A percentile compares a stretch with the other conserved stretches of the same genome.
Evolutionary conservation across 345 rosid species (phyloP).

Genomic region (Sonneratia alba): DNA sequence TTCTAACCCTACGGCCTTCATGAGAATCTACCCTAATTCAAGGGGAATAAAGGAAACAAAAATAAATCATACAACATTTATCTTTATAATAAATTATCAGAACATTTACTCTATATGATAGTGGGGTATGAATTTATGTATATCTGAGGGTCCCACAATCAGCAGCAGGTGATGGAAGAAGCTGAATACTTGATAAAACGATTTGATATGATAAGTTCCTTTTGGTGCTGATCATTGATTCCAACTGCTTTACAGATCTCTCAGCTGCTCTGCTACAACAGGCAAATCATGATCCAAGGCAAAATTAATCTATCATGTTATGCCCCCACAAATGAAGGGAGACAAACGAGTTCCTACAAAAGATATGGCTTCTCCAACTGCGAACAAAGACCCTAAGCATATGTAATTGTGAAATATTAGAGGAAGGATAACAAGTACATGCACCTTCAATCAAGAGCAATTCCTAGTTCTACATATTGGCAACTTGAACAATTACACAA

Average conservation of each 20-base stretch:
- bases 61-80: neutral
- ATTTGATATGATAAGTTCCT: neutral
- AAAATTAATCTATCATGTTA: neutral
- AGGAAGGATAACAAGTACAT: too few relatives aligned
- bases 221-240: constrained; percentile 8
- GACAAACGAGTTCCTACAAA: neutral
- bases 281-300: neutral
- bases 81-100: neutral
- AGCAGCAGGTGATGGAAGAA: constrained; percentile 18
- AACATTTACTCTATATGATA: too few relatives aligned
- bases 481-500: neutral
- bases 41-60: neutral
- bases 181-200: constrained; percentile 25
- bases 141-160: neutral
- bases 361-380: neutral
- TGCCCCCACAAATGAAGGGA: neutral
- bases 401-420: too few relatives aligned
- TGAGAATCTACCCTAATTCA: neutral
- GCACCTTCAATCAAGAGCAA: too few relatives aligned
- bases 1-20: neutral
- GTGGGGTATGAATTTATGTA: neutral
- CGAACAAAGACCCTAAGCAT: neutral
- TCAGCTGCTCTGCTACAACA: neutral
- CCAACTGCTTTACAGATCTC: neutral
- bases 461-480: too few relatives aligned